phyloP scores from a whole-genome alignment of 2,329 filamentous ascomycete species.

The Ilyonectria sp. region DNA sequence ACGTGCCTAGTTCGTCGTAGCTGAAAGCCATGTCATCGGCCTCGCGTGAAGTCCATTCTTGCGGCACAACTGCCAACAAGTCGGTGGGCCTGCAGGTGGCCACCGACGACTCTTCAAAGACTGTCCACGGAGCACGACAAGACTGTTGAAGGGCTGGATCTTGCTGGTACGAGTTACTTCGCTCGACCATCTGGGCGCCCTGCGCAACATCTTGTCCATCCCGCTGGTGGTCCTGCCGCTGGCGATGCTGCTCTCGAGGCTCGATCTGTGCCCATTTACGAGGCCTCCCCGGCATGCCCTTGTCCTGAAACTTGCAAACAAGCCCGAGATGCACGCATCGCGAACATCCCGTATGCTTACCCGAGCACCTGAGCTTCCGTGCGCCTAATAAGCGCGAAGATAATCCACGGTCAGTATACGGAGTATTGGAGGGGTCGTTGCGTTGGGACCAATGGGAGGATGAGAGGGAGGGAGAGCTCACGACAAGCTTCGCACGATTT shows the following conservation, averaged over 20 bases:
- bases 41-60: conserved; percentile 18
- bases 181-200: background rate
- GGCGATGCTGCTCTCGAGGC: conserved; percentile 5
- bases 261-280: conserved; percentile 45
- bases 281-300: conserved; percentile 47
- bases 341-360: conserved; percentile 47
- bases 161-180: background rate
- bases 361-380: conserved; percentile 50
- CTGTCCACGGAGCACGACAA: conserved; percentile 1
- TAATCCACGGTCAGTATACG: background rate
- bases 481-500: conserved; percentile 49
- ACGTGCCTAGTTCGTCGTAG: conserved; percentile 27
- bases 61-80: conserved; percentile 8
- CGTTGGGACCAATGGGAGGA: conserved; percentile 14
- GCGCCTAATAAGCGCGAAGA: conserved; percentile 29
- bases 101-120: conserved; percentile 9
- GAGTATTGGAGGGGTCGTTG: too few relatives aligned
- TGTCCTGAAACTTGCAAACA: conserved; percentile 48
- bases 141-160: conserved; percentile 4
- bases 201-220: background rate
- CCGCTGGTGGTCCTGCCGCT: background rate
- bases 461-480: too few relatives aligned
- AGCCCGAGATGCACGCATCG: conserved; percentile 44
- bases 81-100: conserved; percentile 7
- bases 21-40: background rate